Evolutionary conservation across 1,139 yeast species (phyloP).

Genomic region (Williopsis jadinii): DNA sequence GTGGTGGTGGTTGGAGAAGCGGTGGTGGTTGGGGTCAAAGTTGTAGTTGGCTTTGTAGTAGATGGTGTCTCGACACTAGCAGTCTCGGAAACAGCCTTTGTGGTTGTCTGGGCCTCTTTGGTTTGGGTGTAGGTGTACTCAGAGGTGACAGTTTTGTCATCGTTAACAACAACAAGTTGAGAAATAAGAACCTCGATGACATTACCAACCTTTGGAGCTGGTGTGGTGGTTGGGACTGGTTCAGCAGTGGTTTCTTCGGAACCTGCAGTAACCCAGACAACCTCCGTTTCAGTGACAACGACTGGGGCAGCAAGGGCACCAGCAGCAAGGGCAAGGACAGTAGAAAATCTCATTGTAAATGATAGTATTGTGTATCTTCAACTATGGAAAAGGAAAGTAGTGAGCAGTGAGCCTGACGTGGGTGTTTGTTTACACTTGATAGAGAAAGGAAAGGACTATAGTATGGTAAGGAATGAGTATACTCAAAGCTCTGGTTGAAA

Average conservation of each 20-base stretch:
- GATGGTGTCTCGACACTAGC: slow-evolving; percentile 1
- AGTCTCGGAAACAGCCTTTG: slow-evolving; percentile 1
- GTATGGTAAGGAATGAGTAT: no score
- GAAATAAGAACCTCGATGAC: slow-evolving; percentile 21
- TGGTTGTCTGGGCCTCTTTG: slow-evolving; percentile 6
- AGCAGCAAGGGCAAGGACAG: slow-evolving; percentile 24
- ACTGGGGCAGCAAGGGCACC: slow-evolving; percentile 31
- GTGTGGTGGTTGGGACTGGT: slow-evolving; percentile 12
- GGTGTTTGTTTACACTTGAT: no score
- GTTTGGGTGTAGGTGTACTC: slow-evolving; percentile 16
- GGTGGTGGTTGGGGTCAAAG: slow-evolving; percentile 8
- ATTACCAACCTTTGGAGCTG: slow-evolving; percentile 16
- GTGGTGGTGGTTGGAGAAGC: slow-evolving; percentile 5
- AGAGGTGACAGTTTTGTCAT: slow-evolving; percentile 15
- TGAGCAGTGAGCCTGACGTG: no score
- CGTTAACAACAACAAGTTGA: slow-evolving; percentile 16
- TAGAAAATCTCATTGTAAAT: slow-evolving; percentile 1
- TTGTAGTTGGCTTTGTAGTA: slow-evolving; percentile 1
- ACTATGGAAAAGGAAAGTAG: no score
- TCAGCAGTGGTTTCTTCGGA: slow-evolving; percentile 10
- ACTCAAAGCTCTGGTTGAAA: no score
- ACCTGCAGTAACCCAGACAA: slow-evolving; percentile 24
- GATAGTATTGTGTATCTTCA: not conserved
- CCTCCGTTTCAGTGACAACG: slow-evolving; percentile 28
- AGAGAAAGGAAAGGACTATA: no score